Percentiles rank a stretch among this genome's conserved stretches.
phyloP scores from a whole-genome alignment of 768 basidiomycete genomes.

The Boletus tylopilopsis region DNA sequence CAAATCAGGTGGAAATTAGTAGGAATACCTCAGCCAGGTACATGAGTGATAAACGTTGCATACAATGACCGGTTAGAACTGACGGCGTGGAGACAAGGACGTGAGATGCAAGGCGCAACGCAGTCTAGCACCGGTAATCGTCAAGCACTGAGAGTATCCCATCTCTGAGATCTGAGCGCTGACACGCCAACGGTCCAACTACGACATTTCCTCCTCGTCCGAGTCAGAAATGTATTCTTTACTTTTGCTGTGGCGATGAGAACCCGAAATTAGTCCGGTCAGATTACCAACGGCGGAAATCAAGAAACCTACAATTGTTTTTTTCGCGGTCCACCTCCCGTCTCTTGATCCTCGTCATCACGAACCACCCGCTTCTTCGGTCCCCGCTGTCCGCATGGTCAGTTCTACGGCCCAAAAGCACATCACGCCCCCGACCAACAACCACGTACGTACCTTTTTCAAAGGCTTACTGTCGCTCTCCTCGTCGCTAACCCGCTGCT shows the following conservation, averaged over 20 bases:
- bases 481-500: slow-evolving; percentile 66
- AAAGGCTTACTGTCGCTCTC: slow-evolving; percentile 55
- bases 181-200: slow-evolving; percentile 14
- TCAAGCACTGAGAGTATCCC: too few species aligned
- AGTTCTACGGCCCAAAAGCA: neutral
- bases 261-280: slow-evolving; percentile 1
- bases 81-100: too few species aligned
- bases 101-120: too few species aligned
- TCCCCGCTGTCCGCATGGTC: slow-evolving; percentile 32
- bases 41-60: too few species aligned
- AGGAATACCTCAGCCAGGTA: too few species aligned
- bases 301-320: slow-evolving; percentile 65
- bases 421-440: neutral
- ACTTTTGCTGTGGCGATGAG: slow-evolving; percentile 60
- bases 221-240: slow-evolving; percentile 86
- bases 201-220: slow-evolving; percentile 74
- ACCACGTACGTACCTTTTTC: slow-evolving; percentile 64
- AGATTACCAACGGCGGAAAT: neutral
- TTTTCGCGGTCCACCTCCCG: slow-evolving; percentile 58
- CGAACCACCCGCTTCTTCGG: slow-evolving; percentile 73
- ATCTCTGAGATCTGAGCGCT: too few species aligned
- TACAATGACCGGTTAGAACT: too few species aligned
- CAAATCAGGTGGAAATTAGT: too few species aligned
- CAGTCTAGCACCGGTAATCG: too few species aligned
- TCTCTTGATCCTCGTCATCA: slow-evolving; percentile 77